These are phyloP conservation scores for Quercus lobata DNA, from an alignment of 331 rosid species.

Conservation along the genomic window DNA sequence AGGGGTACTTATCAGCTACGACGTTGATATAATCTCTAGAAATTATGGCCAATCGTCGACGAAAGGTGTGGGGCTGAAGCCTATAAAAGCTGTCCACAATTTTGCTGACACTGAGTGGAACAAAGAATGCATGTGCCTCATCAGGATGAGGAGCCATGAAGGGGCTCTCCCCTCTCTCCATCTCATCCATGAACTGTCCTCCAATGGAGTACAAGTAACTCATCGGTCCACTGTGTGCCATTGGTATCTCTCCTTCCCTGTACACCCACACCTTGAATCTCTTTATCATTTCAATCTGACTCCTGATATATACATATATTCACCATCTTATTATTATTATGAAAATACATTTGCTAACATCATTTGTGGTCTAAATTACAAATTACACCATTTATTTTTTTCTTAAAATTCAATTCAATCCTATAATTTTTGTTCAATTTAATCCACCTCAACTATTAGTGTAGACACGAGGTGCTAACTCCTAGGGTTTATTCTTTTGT, in stretches of 20 bases:
- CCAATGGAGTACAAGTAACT: constrained; percentile 51
- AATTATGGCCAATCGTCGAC: constrained; percentile 14
- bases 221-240: constrained; percentile 55
- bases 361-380: no score
- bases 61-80: constrained; percentile 33
- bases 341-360: no score
- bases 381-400: no score
- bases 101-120: constrained; percentile 52
- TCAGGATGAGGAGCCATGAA: constrained; percentile 50
- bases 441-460: no score
- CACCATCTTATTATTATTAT: no score
- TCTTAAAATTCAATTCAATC: no score
- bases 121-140: constrained; percentile 58
- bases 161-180: constrained; percentile 38
- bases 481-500: rapidly evolving
- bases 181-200: constrained; percentile 63
- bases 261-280: constrained; percentile 72
- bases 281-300: constrained; percentile 73
- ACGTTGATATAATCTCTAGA: constrained; percentile 43
- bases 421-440: no score
- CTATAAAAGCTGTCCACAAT: constrained; percentile 39
- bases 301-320: constrained; percentile 24
- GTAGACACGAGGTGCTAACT: no score
- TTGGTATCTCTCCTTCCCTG: constrained; percentile 67
- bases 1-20: constrained; percentile 42